phyloP scores from a whole-genome alignment of 192 early-diverging fungal species.

The Thoreauomyces humboldtii region DNA sequence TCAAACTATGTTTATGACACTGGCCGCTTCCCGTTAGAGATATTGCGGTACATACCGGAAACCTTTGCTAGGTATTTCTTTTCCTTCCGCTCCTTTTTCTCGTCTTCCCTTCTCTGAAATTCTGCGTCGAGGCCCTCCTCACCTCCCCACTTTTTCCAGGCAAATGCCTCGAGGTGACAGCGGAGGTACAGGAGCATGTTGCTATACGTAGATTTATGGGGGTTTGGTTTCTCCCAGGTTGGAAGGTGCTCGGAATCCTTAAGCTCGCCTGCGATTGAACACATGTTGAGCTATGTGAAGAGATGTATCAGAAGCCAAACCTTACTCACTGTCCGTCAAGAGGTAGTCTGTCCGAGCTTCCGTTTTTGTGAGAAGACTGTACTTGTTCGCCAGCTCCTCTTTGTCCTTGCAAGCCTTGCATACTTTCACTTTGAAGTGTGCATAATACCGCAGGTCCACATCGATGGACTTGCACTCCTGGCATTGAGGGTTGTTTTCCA shows the following conservation, averaged over 20 bases:
- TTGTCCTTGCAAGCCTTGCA: slow-evolving; percentile 75
- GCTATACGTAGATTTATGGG: slow-evolving; percentile 92
- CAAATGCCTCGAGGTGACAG: slow-evolving; percentile 84
- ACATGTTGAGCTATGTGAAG: no score
- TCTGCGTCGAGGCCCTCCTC: slow-evolving; percentile 83
- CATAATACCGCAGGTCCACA: slow-evolving; percentile 69
- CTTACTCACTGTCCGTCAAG: slow-evolving; percentile 76
- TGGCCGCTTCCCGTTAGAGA: slow-evolving; percentile 8
- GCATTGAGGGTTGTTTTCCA: slow-evolving; percentile 67
- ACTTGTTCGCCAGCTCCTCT: slow-evolving; percentile 82
- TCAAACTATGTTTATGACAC: no score
- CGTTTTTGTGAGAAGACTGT: slow-evolving; percentile 93
- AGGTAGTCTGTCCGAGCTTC: slow-evolving; percentile 83
- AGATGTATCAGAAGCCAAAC: neutral
- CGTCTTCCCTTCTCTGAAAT: slow-evolving; percentile 73
- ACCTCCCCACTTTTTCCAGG: slow-evolving; percentile 89
- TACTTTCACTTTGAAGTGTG: slow-evolving; percentile 71
- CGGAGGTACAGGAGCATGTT: slow-evolving; percentile 95
- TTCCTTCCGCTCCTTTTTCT: slow-evolving; percentile 80
- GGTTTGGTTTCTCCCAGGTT: slow-evolving; percentile 86
- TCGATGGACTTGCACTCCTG: slow-evolving; percentile 81
- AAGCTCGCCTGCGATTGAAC: neutral
- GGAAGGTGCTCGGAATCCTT: slow-evolving; percentile 71
- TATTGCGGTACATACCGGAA: slow-evolving; percentile 49
- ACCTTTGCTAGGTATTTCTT: slow-evolving; percentile 80